Conservation (phyloP, 768 basidiomycete species). For the Ramaria sp. region DNA sequence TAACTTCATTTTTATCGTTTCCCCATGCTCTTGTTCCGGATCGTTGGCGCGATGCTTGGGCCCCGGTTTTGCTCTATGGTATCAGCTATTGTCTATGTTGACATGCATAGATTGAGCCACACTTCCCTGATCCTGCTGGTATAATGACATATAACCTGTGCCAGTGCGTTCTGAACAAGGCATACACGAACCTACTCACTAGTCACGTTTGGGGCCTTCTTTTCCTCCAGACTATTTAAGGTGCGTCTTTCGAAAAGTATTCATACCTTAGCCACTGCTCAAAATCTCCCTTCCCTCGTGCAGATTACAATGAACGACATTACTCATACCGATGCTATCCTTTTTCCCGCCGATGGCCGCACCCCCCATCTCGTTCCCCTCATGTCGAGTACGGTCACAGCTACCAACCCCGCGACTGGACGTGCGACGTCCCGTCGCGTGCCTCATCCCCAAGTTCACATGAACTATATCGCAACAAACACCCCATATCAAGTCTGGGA, state of each 20-base stretch:
- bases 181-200: background rate
- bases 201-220: background rate
- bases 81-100: background rate
- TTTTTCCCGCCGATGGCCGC: conserved; percentile 74
- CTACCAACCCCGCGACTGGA: conserved; percentile 10
- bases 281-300: background rate
- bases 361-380: conserved; percentile 61
- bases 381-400: conserved; percentile 50
- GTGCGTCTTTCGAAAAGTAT: background rate
- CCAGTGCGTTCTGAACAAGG: background rate
- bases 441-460: conserved; percentile 77
- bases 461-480: conserved; percentile 66
- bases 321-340: conserved; percentile 53
- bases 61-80: background rate
- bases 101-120: background rate
- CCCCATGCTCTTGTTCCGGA: background rate
- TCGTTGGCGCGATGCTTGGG: background rate
- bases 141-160: background rate
- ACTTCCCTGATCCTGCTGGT: background rate
- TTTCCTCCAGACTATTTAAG: background rate
- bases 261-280: background rate
- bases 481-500: conserved; percentile 5
- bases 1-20: background rate
- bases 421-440: conserved; percentile 28
- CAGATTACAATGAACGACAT: conserved; percentile 52